Percentiles rank a stretch among this genome's conserved stretches.
These are phyloP conservation scores for Nicotiana obtusifolia DNA, from an alignment of 257 asterid genomes.

Conservation along the genomic window DNA sequence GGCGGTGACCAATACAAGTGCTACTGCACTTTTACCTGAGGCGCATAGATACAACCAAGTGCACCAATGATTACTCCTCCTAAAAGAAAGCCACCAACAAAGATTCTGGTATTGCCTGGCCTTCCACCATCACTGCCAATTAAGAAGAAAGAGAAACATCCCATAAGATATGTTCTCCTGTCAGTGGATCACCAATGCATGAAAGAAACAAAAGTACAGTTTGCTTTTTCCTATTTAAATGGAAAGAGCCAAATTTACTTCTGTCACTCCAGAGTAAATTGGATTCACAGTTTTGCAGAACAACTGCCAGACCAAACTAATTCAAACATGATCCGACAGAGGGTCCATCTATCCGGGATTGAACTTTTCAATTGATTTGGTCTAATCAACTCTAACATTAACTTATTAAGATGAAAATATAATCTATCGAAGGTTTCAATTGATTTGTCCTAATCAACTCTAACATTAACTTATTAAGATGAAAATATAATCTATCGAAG, in stretches of 20 bases:
- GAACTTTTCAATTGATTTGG: not conserved
- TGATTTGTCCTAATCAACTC: not conserved
- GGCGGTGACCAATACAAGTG: not conserved
- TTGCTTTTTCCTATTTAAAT: not conserved
- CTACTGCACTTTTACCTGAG: slow-evolving; percentile 28
- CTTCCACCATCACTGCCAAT: slow-evolving; percentile 40
- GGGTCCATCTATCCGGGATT: not conserved
- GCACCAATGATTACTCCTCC: slow-evolving; percentile 45
- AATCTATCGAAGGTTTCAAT: not conserved
- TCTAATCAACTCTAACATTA: not conserved
- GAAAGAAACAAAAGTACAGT: not conserved
- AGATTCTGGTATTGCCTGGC: slow-evolving; percentile 26
- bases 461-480: not conserved
- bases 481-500: not conserved
- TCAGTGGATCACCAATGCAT: not conserved
- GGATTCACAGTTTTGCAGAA: not conserved
- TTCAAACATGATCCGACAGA: not conserved
- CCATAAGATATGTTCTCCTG: not conserved
- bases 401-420: not conserved
- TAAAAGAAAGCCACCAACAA: slow-evolving; percentile 39
- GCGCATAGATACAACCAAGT: slow-evolving; percentile 43
- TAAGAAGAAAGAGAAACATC: slow-evolving; percentile 14
- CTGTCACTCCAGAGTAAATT: not conserved
- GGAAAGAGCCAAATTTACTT: not conserved
- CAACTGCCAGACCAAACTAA: not conserved